Percentiles rank a stretch among this genome's conserved stretches.
phyloP scores from a whole-genome alignment of 257 asterid species.

The Solanum clarkiae region DNA sequence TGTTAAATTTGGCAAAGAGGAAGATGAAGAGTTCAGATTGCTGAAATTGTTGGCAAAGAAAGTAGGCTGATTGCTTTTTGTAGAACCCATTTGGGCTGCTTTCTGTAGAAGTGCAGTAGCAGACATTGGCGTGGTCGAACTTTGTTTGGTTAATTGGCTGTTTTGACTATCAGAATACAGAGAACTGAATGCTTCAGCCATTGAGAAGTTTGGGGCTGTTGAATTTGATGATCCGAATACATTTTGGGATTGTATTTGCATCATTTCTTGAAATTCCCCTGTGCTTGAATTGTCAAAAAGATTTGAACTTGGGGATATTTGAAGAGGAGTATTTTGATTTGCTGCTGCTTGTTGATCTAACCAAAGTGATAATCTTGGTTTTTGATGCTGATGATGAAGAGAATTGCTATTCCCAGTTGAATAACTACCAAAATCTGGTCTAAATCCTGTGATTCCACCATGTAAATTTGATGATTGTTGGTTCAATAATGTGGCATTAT shows the following conservation, averaged over 20 bases:
- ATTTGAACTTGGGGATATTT: slow-evolving; percentile 3
- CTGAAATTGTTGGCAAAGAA: slow-evolving; percentile 43
- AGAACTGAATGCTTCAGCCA: slow-evolving; percentile 36
- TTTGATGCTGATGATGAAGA: not conserved
- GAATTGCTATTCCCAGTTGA: slow-evolving; percentile 3
- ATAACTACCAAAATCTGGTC: slow-evolving; percentile 14
- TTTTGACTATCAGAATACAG: slow-evolving; percentile 19
- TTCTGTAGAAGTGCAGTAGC: slow-evolving; percentile 86
- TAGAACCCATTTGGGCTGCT: slow-evolving; percentile 88
- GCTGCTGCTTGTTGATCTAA: slow-evolving; percentile 25
- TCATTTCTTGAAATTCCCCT: slow-evolving; percentile 10
- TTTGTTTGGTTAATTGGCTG: slow-evolving; percentile 3
- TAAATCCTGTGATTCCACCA: slow-evolving; percentile 8
- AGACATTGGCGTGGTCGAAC: slow-evolving; percentile 35
- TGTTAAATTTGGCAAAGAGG: slow-evolving; percentile 13
- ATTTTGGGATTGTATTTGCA: slow-evolving; percentile 22
- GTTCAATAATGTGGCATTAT: not conserved
- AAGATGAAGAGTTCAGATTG: slow-evolving; percentile 30
- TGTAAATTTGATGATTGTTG: slow-evolving; percentile 24
- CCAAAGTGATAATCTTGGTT: slow-evolving; percentile 63
- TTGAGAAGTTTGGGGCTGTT: slow-evolving; percentile 18
- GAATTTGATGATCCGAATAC: slow-evolving; percentile 2
- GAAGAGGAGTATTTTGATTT: slow-evolving; percentile 1
- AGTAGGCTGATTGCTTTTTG: slow-evolving; percentile 22
- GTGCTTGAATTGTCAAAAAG: slow-evolving; percentile 6